These are phyloP conservation scores for Paradendryphiella salina DNA, from an alignment of 2,329 filamentous ascomycete species.

Conservation along the genomic window DNA sequence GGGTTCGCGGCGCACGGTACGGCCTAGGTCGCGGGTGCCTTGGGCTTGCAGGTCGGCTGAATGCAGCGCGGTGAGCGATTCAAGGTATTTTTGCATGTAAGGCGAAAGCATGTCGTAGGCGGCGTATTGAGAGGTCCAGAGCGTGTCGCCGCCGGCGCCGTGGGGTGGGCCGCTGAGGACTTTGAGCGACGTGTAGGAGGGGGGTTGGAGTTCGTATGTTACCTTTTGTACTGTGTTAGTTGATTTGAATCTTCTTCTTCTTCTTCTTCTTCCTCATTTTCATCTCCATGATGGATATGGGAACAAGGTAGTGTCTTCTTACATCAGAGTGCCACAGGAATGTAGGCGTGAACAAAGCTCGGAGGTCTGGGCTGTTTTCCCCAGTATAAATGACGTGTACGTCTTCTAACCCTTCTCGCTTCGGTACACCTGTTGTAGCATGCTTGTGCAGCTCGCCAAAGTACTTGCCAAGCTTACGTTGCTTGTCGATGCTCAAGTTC, in stretches of 20 bases:
- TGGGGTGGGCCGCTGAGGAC: slow-evolving; percentile 58
- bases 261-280: too few species aligned
- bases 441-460: slow-evolving; percentile 60
- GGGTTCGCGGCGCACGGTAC: slow-evolving; percentile 57
- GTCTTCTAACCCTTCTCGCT: slow-evolving; percentile 56
- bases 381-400: slow-evolving; percentile 61
- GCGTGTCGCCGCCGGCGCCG: slow-evolving; percentile 61
- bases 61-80: slow-evolving; percentile 60
- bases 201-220: slow-evolving; percentile 61
- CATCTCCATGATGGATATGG: too few species aligned
- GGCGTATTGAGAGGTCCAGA: slow-evolving; percentile 63
- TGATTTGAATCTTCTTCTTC: slow-evolving; percentile 4
- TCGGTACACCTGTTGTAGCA: slow-evolving; percentile 58
- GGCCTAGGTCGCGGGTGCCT: slow-evolving; percentile 55
- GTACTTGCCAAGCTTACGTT: slow-evolving; percentile 57
- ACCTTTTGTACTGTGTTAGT: slow-evolving; percentile 46
- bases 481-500: slow-evolving; percentile 58
- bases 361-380: slow-evolving; percentile 57
- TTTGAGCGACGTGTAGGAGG: slow-evolving; percentile 61
- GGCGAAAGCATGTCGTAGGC: slow-evolving; percentile 61
- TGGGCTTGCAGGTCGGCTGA: slow-evolving; percentile 59
- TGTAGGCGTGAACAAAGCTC: slow-evolving; percentile 58
- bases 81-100: slow-evolving; percentile 62
- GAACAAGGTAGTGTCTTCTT: slow-evolving; percentile 22
- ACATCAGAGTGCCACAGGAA: slow-evolving; percentile 62